Conservation (phyloP, 495 filamentous ascomycete species). For the Chaetomium cochliodes region DNA sequence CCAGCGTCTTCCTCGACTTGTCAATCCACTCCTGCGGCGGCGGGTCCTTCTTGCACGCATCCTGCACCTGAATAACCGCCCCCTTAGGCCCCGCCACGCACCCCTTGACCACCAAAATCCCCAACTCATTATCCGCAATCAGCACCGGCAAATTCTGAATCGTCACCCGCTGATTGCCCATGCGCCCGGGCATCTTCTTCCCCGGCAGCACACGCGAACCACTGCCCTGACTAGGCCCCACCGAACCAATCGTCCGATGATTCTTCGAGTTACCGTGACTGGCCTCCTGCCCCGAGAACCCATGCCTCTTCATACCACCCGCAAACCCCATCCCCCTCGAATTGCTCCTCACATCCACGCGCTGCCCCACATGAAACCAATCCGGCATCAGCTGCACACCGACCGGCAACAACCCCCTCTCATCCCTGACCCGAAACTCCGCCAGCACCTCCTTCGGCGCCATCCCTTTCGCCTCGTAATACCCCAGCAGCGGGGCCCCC, state of each 20-base stretch:
- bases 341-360: slow-evolving; percentile 76
- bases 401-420: slow-evolving; percentile 67
- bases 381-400: slow-evolving; percentile 72
- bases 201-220: slow-evolving; percentile 90
- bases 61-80: slow-evolving; percentile 76
- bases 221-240: slow-evolving; percentile 82
- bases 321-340: slow-evolving; percentile 87
- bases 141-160: slow-evolving; percentile 87
- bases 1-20: slow-evolving; percentile 33
- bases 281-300: slow-evolving; percentile 82
- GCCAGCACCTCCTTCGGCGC: slow-evolving; percentile 76
- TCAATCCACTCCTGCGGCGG: slow-evolving; percentile 55
- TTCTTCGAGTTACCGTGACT: slow-evolving; percentile 92
- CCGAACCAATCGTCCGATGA: slow-evolving; percentile 85
- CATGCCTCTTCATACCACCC: slow-evolving; percentile 95
- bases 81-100: slow-evolving; percentile 82
- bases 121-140: slow-evolving; percentile 78
- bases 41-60: slow-evolving; percentile 89
- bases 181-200: slow-evolving; percentile 95
- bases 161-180: slow-evolving; percentile 85
- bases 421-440: slow-evolving; percentile 83
- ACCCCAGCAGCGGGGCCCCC: slow-evolving; percentile 75
- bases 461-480: slow-evolving; percentile 74
- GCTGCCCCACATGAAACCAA: slow-evolving; percentile 90
- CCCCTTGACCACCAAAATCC: slow-evolving; percentile 84